Base-by-base conservation (phyloP, 305 asterid species). In the Fraxinus velutina region DNA sequence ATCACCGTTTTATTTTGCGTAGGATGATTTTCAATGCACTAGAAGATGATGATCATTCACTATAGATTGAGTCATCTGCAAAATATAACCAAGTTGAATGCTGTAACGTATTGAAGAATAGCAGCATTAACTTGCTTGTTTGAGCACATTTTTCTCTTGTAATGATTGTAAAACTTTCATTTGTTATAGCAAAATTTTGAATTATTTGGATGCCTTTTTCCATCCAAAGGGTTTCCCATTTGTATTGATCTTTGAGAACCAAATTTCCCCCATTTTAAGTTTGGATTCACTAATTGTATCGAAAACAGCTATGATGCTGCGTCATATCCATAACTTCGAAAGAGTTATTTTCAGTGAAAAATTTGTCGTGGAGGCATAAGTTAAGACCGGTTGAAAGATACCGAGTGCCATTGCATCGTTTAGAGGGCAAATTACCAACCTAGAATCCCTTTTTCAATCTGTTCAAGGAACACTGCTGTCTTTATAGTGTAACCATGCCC, bases 11-110 rank as follows among this genome's bases (percentile, higher is more conserved):
- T 81, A 22, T 80, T 21, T 78, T 55, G 60, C 86, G 86, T 81
- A 94, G 98, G 97, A 82, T 94, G 88, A 93, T 94, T 73, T 93
- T 85, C 89, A 87, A 80, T 84, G 92, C 92, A 70, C 89, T 94
- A 64, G 98, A 94, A 73, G 94, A 92, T 0, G 94, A 93, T 60
- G 98, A 89, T 64, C 85, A 86, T 2, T 84, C 88, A 2, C 78
- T 80, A n/a, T 87, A 83, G 73, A 60, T 79, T 71, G 9, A n/a
- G 29, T 7, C 24, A 57, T 57, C 13, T 6, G 24, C 68, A 19
- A 21, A 57, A 17, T 6, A 57, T 57, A 19, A 57, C 68, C 68
- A 1, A 19, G 29, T 6, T 2, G 68, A 6, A 17, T 57, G 68
- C 68, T 57, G 68, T 57, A 57, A 57, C 10, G 29, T 21, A 57